Evolutionary conservation across 2,329 filamentous ascomycete genomes (phyloP), one percentile per base, ranked within the genome.

Genomic region (Paecilomyces formosus): DNA sequence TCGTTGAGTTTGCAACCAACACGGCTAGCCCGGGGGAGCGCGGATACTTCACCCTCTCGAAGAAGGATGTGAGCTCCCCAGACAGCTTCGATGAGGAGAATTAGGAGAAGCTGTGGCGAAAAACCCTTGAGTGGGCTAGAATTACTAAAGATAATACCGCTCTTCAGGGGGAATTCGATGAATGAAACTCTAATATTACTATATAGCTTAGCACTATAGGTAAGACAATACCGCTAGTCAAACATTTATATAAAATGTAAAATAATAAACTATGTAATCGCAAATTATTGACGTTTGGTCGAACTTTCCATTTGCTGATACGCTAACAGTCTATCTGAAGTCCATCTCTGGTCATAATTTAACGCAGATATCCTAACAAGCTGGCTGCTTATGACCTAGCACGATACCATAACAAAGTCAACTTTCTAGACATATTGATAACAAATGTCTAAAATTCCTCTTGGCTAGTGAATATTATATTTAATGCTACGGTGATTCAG

Each of bases 51-150:
- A 68, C 66, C 0, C 58, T 75, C 7, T 62, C 66, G 0, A 56
- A 68, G 9, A 69, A 70, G 58, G 67, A 64, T 15, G 61, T 66
- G 3, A 72, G 70, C 56, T 69, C 70, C 0, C 66, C 67, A 8
- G 64, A 70, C 1, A 76, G 68, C 26, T 50, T 62, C 39, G 63
- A 75, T 57, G 63, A 68, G 62, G 53, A 60, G 5, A 64, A 62
- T 54, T 73, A 76, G 60, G 57, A 68, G 18, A 60, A 18, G 13
- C 24, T 77, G 15, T 77, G 75, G 74, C 28, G 26, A 5, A 70
- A 71, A 63, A 76, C 62, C 24, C 30, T 70, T 5, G 62, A 72
- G 55, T 78, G 73, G 74, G 51, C 59, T 22, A 31, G 55, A 31
- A 54, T 65, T 18, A 65, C 58, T n/a, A 57, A 51, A 6, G 62